Base-by-base conservation (phyloP, 176 grass and related monocot genomes). In the Puya raimondii region DNA sequence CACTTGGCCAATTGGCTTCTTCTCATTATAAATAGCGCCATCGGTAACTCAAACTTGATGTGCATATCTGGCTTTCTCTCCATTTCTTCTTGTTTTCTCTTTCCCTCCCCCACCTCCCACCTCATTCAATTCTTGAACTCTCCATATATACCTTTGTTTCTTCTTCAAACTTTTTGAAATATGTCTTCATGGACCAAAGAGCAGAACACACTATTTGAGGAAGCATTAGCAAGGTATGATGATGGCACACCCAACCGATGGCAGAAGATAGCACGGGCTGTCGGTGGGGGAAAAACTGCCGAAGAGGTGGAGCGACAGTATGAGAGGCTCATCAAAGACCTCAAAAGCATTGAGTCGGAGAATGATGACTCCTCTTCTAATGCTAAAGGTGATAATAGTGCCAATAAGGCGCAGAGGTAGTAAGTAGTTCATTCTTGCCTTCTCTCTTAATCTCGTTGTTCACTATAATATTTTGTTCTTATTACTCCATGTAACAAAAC, bases 201-300 rank as follows among this genome's bases (percentile, higher is more conserved):
- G 53, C 79, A 91, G 66, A 91, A 91, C 85, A 20, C 52, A 63
- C 56, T 61, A 51, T 91, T 91, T 51, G 88, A 91, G 88, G 42
- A 27, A 33, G 88, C 88, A 33, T 78, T 91, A 68, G 84, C 75
- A 9, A 71, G 27, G 48, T 79, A 87, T 49, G 81, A 79, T 80
- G 15, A 8, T 11, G 78, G 84, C 78, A 71, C 69, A 10, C 80
- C 88, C 1, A 47, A 61, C 21, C 47, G 74, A 50, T 91, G 88
- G 88, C 70, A 79, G 50, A 82, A 80, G 68, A 64, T 91, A 13
- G 88, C 88, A 0, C 52, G 70, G 10, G 79, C 73, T 68, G 88
- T 91, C 1, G 78, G 87, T 1, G 83, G 84, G 21, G 84, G 88
- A 14, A 91, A 70, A 78, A 87, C 88, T 10, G 81, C 67, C 1